Evolutionary conservation across 345 rosid genomes (phyloP), one percentile per base, ranked within the genome.

Genomic region (Gossypium mustelinum): DNA sequence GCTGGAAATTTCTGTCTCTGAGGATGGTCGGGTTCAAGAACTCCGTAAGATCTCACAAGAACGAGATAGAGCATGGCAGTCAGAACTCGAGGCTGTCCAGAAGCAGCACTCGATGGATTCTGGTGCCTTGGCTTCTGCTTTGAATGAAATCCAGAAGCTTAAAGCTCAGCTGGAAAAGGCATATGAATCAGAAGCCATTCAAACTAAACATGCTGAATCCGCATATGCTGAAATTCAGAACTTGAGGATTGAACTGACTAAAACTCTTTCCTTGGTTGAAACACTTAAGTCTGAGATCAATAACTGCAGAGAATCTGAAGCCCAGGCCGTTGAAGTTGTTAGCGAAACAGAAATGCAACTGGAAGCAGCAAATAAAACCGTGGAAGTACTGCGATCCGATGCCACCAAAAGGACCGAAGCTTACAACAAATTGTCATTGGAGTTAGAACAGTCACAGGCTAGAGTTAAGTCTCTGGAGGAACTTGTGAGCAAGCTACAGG

Each of bases 71-170:
- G 91, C 90, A 3, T 95, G 99, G 99, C 86, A 95, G 66, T 93
- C 99, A 59, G 99, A 95, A 78, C 92, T 95, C 13, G 98, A 93
- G 84, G 99, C 99, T 47, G 80, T 93, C 77, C 97, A 89, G 82
- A 91, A 88, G 80, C 98, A 91, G 65, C 89, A 93, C 56, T 78
- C 87, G 1, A 83, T 95, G 86, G 97, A 95, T 81, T 88, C 97
- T 2, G 82, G 97, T 41, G 92, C 93, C 72, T 74, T 93, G 56
- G 83, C 86, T 75, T 90, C 99, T 27, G 86, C 97, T 47, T 84
- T 91, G 89, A 95, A 86, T 78, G 99, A 95, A 80, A 90, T 90
- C 29, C 97, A 91, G 82, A 91, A 87, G 89, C 92, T 95, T 75
- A 95, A 89, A 82, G 82, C 79, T 18, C 99, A 92, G 86, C 80